phyloP scores from a whole-genome alignment of 768 basidiomycete genomes.

The Rhizopogon vinicolor region DNA sequence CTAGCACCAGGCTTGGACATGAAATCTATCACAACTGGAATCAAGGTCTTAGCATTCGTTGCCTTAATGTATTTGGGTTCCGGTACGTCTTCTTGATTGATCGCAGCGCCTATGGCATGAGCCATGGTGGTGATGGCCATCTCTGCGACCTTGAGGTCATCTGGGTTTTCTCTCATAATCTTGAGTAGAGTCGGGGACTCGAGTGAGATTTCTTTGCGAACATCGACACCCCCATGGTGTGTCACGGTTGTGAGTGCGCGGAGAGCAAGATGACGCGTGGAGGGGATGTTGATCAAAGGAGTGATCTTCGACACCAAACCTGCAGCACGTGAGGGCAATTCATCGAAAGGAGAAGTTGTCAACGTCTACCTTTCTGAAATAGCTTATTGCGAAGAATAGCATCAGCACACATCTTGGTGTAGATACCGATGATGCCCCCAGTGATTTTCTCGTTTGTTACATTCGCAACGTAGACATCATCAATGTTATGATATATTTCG shows the following conservation, averaged over 20 bases:
- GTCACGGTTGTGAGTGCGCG: slow-evolving; percentile 55
- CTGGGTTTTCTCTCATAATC: slow-evolving; percentile 44
- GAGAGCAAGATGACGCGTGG: slow-evolving; percentile 48
- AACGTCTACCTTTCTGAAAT: slow-evolving; percentile 45
- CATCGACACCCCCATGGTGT: slow-evolving; percentile 51
- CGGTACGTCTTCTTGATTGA: slow-evolving; percentile 34
- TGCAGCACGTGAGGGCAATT: slow-evolving; percentile 16
- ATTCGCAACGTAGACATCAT: slow-evolving; percentile 43
- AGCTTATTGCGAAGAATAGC: slow-evolving; percentile 56
- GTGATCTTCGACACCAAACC: slow-evolving; percentile 55
- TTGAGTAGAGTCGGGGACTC: slow-evolving; percentile 37
- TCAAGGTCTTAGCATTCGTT: slow-evolving; percentile 39
- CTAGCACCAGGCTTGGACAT: slow-evolving; percentile 40
- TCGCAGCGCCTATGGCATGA: slow-evolving; percentile 44
- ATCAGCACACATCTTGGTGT: slow-evolving; percentile 60
- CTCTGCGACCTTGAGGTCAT: slow-evolving; percentile 47
- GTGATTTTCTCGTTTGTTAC: slow-evolving; percentile 40
- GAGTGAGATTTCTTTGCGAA: slow-evolving; percentile 46
- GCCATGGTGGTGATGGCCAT: slow-evolving; percentile 47
- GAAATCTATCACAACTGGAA: slow-evolving; percentile 38
- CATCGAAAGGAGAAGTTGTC: not conserved
- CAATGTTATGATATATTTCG: slow-evolving; percentile 43
- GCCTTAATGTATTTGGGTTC: slow-evolving; percentile 33
- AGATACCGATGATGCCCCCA: slow-evolving; percentile 58
- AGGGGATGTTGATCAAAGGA: slow-evolving; percentile 45